Percentiles rank a stretch among this genome's conserved stretches.
Evolutionary conservation across 1,284 basidiomycete species (phyloP).

Genomic region (Coniferiporia sulphurascens): DNA sequence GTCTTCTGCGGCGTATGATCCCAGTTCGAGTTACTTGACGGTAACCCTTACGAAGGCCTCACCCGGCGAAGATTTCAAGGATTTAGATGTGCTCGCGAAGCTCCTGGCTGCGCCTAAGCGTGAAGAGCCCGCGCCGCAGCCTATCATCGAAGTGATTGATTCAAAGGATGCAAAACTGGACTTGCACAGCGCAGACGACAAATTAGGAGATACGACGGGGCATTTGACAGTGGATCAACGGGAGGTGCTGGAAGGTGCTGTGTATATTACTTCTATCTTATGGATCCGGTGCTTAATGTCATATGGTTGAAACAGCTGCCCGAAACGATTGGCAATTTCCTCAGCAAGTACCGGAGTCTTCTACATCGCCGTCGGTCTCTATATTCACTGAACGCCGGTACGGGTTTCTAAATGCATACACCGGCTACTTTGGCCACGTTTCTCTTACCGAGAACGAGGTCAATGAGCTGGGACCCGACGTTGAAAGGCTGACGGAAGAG

Average conservation of each 20-base stretch:
- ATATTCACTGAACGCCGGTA: constrained; percentile 47
- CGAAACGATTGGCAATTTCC: constrained; percentile 74
- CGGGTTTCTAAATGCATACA: constrained; percentile 69
- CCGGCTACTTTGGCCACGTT: constrained; percentile 68
- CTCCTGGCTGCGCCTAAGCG: constrained; percentile 61
- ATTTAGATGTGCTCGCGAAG: constrained; percentile 71
- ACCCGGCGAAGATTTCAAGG: constrained; percentile 61
- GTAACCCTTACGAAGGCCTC: constrained; percentile 64
- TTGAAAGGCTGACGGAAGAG: constrained; percentile 41
- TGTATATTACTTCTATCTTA: constrained; percentile 13
- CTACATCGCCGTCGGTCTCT: constrained; percentile 32
- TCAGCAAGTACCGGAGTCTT: constrained; percentile 46
- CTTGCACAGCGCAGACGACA: constrained; percentile 26
- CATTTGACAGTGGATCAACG: constrained; percentile 39
- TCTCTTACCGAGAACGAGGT: constrained; percentile 71
- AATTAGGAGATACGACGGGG: constrained; percentile 37
- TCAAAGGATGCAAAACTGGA: constrained; percentile 28
- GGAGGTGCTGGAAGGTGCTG: constrained; percentile 56
- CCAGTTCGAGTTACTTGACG: constrained; percentile 63
- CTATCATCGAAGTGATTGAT: constrained; percentile 62
- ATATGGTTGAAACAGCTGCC: constrained; percentile 44
- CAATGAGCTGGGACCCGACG: constrained; percentile 68
- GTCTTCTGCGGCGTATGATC: constrained; percentile 68
- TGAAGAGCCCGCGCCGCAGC: constrained; percentile 29
- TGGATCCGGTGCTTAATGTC: constrained; percentile 1